Evolutionary conservation across 129 eudicot genomes (phyloP), one percentile per base, ranked within the genome.

Genomic region (Centrapalus pauciflorus): DNA sequence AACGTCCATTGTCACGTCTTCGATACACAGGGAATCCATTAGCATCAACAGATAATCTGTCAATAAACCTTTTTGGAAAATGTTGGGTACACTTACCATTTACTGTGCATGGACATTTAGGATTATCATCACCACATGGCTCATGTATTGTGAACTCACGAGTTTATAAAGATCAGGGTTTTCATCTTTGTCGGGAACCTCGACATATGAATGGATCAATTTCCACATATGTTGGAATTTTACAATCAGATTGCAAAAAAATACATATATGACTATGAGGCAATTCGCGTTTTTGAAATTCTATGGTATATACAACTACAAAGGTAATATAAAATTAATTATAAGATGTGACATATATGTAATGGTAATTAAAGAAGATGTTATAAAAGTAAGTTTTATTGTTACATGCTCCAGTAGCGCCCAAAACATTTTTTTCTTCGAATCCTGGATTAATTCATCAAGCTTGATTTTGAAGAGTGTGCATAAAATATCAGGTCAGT

Each of bases 231-330:
- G n/a, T n/a, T n/a, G n/a, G n/a, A 0, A 7, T 3, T 51, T 30
- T 57, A 0, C 10, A 34, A 0, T 48, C 50, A 0, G 26, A 4
- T 19, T 41, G 55, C 7, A 57, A 46, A 10, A 26, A 58, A 0
- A 57, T 4, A 1, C 59, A 20, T 6, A 71, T 71, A 20, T 71
- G 76, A 24, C 54, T 52, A 17, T 71, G 76, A 4, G 60, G 61
- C 10, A 59, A 23, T 0, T 59, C 65, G 0, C 14, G 24, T 13
- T 62, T 73, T 19, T 62, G 60, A 28, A 56, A 56, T 26, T 56
- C 62, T 3, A 46, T 57, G 2, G 45, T 21, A 27, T 29, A 60
- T n/a, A 40, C 12, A 10, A 23, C 56, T 45, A 17, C 40, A 64
- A 49, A 17, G 0, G 17, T n/a, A n/a, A n/a, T n/a, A n/a, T n/a